Base-by-base conservation (phyloP, 164 flowering plant species). In the Magnolia changhungtana region DNA sequence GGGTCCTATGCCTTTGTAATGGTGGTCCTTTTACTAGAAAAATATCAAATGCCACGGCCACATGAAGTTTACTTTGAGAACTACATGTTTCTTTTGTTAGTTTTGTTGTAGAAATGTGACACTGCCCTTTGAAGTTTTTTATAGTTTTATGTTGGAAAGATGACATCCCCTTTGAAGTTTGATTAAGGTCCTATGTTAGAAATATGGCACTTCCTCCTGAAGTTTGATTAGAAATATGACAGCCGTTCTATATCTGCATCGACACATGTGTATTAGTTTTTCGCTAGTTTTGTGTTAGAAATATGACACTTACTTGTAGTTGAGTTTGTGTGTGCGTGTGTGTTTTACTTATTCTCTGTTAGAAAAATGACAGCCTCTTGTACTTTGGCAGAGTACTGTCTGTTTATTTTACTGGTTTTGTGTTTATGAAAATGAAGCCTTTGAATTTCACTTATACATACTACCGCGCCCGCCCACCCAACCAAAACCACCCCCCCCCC, bases 11-110 rank as follows among this genome's bases (percentile, higher is more conserved):
- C 7, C 45, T 37, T 37, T 37, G 7, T 37, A 1, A 37, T 37
- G 45, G 7, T 37, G 45, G 45, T 37, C 45, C 45, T 37, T 37
- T 37, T 37, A 37, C 45, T 4, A 37, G 45, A 37, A 37, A 37
- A 37, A 37, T 37, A 37, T 37, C 45, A 37, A 37, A 37, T 37
- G 45, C 45, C 6, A 37, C 45, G 45, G 45, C 45, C 45, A 37
- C 45, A 37, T 37, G 10, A 65, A 64, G n/a, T 74, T 74, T 21
- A 74, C 76, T 74, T 9, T 2, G 66, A 63, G 58, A 74, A 7
- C 69, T 24, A 45, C n/a, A 23, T 71, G 64, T 63, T 20, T 64
- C 52, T 67, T 68, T 67, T 75, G 20, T 19, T 58, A 3, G 24
- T 51, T 37, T 45, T 69, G 45, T 37, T 37, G 45, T 37, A 37